Percentiles rank a stretch among this genome's conserved stretches.
Evolutionary conservation across 179 eudicot species (phyloP).

Genomic region (Spergularia azorica): DNA sequence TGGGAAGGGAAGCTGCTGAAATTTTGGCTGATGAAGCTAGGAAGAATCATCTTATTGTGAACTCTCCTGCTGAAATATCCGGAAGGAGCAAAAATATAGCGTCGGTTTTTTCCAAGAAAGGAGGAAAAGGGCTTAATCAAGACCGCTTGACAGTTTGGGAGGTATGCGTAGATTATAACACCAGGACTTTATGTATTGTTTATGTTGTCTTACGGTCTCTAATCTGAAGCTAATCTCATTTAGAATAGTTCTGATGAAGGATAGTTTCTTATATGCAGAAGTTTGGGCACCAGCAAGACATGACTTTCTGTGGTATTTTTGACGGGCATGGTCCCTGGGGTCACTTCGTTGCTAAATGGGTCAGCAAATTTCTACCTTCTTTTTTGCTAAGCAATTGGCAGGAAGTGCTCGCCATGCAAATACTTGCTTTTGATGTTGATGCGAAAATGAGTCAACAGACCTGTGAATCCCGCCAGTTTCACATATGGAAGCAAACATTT

Average conservation of each 20-base stretch:
- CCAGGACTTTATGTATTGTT: background rate
- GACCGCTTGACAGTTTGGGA: slow-evolving; percentile 67
- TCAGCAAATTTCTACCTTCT: slow-evolving; percentile 63
- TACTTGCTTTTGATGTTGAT: slow-evolving; percentile 24
- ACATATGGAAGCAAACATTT: slow-evolving; percentile 60
- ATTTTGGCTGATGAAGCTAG: slow-evolving; percentile 58
- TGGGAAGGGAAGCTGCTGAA: slow-evolving; percentile 51
- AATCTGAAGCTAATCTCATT: background rate
- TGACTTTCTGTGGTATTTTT: slow-evolving; percentile 77
- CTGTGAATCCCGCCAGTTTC: slow-evolving; percentile 32
- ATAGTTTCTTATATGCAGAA: slow-evolving; percentile 34
- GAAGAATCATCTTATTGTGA: slow-evolving; percentile 45
- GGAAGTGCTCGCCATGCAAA: slow-evolving; percentile 43
- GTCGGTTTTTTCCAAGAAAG: slow-evolving; percentile 58
- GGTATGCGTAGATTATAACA: slow-evolving; percentile 35
- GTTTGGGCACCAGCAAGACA: slow-evolving; percentile 72
- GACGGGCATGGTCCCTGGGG: slow-evolving; percentile 95
- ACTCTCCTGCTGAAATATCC: slow-evolving; percentile 34
- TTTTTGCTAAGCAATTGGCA: slow-evolving; percentile 66
- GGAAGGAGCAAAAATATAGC: slow-evolving; percentile 33
- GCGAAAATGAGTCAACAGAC: slow-evolving; percentile 37
- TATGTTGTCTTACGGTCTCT: background rate
- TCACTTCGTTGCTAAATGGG: slow-evolving; percentile 65
- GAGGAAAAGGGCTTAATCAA: slow-evolving; percentile 76
- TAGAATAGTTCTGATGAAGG: background rate